phyloP scores from a whole-genome alignment of 163 green algal species.

The Coccomyxa subellipsoidea region DNA sequence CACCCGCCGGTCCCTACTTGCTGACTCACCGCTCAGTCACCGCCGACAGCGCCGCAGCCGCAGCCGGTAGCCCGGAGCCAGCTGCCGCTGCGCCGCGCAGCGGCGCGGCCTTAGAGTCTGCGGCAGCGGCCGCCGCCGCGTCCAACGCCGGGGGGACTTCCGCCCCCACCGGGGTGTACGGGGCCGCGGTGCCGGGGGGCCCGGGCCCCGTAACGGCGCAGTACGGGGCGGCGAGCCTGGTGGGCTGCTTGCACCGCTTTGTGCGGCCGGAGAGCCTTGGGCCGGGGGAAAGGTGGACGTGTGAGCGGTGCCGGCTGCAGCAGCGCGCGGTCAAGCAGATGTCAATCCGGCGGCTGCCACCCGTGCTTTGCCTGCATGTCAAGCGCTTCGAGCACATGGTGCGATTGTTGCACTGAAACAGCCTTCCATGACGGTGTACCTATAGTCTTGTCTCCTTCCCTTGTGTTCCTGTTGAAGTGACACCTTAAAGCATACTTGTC shows the following conservation, averaged over 20 bases:
- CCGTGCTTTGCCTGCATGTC: slow-evolving; percentile 83
- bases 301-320: slow-evolving; percentile 25
- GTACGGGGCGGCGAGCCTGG: slow-evolving; percentile 42
- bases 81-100: too few relatives aligned
- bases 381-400: slow-evolving; percentile 88
- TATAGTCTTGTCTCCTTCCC: too few relatives aligned
- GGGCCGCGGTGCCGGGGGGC: too few relatives aligned
- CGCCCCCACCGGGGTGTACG: background rate
- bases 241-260: slow-evolving; percentile 77
- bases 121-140: too few relatives aligned
- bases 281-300: slow-evolving; percentile 33
- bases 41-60: background rate
- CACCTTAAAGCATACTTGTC: too few relatives aligned
- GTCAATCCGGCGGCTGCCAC: slow-evolving; percentile 70
- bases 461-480: too few relatives aligned
- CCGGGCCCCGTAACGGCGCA: background rate
- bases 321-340: slow-evolving; percentile 80
- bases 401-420: too few relatives aligned
- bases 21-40: background rate
- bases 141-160: background rate
- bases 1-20: too few relatives aligned
- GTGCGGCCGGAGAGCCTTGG: slow-evolving; percentile 63
- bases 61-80: too few relatives aligned
- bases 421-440: too few relatives aligned
- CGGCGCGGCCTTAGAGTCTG: too few relatives aligned